These are phyloP conservation scores for Fraxinus anomala DNA, from an alignment of 257 asterid species.

Conservation along the genomic window DNA sequence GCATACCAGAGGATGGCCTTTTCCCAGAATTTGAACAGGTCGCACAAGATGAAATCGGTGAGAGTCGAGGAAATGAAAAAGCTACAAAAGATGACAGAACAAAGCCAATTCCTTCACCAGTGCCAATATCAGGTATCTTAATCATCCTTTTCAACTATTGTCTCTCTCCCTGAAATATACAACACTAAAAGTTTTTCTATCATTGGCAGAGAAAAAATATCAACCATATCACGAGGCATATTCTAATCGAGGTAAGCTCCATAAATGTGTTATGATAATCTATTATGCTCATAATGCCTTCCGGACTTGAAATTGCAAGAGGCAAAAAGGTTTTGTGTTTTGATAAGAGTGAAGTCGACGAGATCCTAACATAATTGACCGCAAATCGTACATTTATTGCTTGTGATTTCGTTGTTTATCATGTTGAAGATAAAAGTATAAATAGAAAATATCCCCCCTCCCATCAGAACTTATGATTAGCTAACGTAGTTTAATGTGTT, in stretches of 20 bases:
- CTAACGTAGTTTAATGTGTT: too few relatives aligned
- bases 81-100: slow-evolving; percentile 31
- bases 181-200: slow-evolving; percentile 17
- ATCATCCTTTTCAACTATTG: not conserved
- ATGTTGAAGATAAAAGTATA: not conserved
- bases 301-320: not conserved
- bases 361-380: not conserved
- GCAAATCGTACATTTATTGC: not conserved
- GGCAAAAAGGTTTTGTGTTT: not conserved
- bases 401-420: not conserved
- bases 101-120: slow-evolving; percentile 49
- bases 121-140: slow-evolving; percentile 68
- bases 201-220: slow-evolving; percentile 46
- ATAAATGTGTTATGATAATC: not conserved
- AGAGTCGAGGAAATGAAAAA: slow-evolving; percentile 30
- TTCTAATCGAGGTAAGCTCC: slow-evolving; percentile 45
- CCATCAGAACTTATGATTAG: too few relatives aligned
- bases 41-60: slow-evolving; percentile 28
- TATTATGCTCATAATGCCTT: not conserved
- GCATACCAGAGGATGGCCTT: slow-evolving; percentile 19
- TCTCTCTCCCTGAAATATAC: slow-evolving; percentile 1
- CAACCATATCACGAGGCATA: slow-evolving; percentile 43
- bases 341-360: not conserved
- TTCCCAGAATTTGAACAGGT: slow-evolving; percentile 28
- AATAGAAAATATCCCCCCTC: too few relatives aligned